Conservation (phyloP, 1,139 yeast species). For the Kurtzmaniella natalensis region DNA sequence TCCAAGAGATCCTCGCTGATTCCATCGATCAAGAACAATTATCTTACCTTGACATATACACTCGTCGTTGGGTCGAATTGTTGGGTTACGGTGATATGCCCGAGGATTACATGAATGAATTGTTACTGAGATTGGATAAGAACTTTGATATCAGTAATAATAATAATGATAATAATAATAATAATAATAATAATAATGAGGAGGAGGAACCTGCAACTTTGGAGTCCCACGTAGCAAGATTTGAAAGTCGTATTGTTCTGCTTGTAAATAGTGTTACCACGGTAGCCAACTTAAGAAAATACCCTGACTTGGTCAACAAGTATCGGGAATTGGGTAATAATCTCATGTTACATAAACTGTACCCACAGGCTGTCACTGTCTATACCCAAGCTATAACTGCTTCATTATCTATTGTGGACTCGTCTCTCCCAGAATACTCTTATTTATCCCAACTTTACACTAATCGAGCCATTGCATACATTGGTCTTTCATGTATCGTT, state of each 20-base stretch:
- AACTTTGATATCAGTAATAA: no score
- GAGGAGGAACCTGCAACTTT: no score
- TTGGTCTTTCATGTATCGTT: slow-evolving; percentile 39
- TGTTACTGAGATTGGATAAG: background rate
- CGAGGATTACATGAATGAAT: background rate
- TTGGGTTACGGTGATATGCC: background rate
- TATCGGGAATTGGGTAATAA: slow-evolving; percentile 42
- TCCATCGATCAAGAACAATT: background rate
- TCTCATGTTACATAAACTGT: slow-evolving; percentile 33
- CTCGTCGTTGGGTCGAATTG: background rate
- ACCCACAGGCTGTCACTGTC: slow-evolving; percentile 38
- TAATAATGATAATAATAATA: no score
- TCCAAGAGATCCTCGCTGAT: no score
- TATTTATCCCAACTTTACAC: slow-evolving; percentile 32
- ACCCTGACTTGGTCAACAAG: slow-evolving; percentile 10
- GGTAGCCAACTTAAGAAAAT: background rate
- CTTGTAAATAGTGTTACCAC: no score
- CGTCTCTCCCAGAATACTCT: slow-evolving; percentile 8
- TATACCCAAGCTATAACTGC: slow-evolving; percentile 36
- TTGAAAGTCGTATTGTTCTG: no score
- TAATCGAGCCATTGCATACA: slow-evolving; percentile 41
- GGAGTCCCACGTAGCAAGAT: no score
- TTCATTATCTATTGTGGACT: slow-evolving; percentile 14
- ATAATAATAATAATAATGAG: no score
- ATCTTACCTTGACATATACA: background rate